Conservation (phyloP, 2,329 filamentous ascomycete genomes). For the Dryadomyces quercus-mongolicae region DNA sequence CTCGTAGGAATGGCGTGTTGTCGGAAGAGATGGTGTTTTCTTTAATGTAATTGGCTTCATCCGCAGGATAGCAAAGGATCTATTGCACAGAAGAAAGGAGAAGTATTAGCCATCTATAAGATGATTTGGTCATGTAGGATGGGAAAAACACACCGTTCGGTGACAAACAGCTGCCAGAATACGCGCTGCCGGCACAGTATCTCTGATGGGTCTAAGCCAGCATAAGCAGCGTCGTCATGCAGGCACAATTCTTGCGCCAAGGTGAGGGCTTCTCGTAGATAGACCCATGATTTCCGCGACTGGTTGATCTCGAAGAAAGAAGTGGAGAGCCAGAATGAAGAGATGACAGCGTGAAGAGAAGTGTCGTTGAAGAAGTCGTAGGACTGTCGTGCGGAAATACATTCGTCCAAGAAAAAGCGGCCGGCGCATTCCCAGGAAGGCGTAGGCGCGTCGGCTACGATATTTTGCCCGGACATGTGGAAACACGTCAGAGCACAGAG, state of each 20-base stretch:
- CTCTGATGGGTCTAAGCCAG: conserved; percentile 33
- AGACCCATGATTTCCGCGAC: conserved; percentile 50
- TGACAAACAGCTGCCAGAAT: conserved; percentile 52
- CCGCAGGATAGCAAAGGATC: conserved; percentile 50
- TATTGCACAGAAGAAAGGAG: conserved; percentile 15
- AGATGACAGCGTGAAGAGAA: conserved; percentile 43
- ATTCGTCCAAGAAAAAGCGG: conserved; percentile 45
- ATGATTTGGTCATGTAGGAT: neutral
- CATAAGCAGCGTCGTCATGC: conserved; percentile 45
- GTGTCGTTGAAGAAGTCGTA: conserved; percentile 46
- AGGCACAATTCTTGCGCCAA: conserved; percentile 46
- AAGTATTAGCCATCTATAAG: neutral
- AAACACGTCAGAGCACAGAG: conserved; percentile 44
- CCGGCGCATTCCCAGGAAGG: conserved; percentile 37
- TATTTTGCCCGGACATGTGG: conserved; percentile 34
- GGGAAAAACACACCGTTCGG: conserved; percentile 35
- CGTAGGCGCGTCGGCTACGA: conserved; percentile 22
- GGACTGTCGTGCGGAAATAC: conserved; percentile 39
- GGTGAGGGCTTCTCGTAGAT: conserved; percentile 48
- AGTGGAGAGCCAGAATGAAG: conserved; percentile 49
- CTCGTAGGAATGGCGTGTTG: conserved; percentile 39
- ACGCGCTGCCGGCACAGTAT: conserved; percentile 40
- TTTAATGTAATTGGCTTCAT: conserved; percentile 51
- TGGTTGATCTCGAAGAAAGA: conserved; percentile 50
- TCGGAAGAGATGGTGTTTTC: conserved; percentile 43